A percentile compares a stretch with the other conserved stretches of the same genome.
Conservation (phyloP, 208 protist genomes). For the Porcisia hertigi region DNA sequence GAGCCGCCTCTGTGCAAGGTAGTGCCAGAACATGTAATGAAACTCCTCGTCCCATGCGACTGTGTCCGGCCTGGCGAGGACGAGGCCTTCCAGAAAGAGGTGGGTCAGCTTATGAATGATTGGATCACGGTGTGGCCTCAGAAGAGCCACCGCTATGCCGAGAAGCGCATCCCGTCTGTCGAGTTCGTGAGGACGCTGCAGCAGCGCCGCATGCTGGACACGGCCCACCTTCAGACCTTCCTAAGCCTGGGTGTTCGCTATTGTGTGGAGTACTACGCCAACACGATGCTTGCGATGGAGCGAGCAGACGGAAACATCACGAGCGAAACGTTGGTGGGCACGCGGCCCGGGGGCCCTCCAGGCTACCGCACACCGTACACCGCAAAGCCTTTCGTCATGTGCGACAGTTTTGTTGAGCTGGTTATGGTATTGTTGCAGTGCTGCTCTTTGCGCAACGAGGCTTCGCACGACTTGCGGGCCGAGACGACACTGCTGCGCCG, state of each 20-base stretch:
- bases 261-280: conserved; percentile 91
- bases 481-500: conserved; percentile 75
- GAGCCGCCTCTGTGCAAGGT: conserved; percentile 61
- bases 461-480: conserved; percentile 48
- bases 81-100: conserved; percentile 45
- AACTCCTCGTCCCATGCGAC: conserved; percentile 58
- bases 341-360: conserved; percentile 66
- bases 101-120: conserved; percentile 72
- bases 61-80: conserved; percentile 46
- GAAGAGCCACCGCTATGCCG: conserved; percentile 40
- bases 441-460: conserved; percentile 72
- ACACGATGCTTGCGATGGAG: conserved; percentile 72
- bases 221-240: conserved; percentile 75
- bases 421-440: conserved; percentile 89
- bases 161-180: conserved; percentile 57
- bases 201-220: conserved; percentile 83
- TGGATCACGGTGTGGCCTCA: conserved; percentile 73
- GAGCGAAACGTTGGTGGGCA: conserved; percentile 24
- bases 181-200: conserved; percentile 84
- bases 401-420: conserved; percentile 95
- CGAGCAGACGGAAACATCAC: conserved; percentile 42
- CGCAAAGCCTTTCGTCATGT: conserved; percentile 56
- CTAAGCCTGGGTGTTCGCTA: conserved; percentile 82
- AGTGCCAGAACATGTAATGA: conserved; percentile 40
- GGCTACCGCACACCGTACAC: conserved; percentile 70